Conservation (phyloP, 129 eudicot genomes). For the Artemisia argyi region DNA sequence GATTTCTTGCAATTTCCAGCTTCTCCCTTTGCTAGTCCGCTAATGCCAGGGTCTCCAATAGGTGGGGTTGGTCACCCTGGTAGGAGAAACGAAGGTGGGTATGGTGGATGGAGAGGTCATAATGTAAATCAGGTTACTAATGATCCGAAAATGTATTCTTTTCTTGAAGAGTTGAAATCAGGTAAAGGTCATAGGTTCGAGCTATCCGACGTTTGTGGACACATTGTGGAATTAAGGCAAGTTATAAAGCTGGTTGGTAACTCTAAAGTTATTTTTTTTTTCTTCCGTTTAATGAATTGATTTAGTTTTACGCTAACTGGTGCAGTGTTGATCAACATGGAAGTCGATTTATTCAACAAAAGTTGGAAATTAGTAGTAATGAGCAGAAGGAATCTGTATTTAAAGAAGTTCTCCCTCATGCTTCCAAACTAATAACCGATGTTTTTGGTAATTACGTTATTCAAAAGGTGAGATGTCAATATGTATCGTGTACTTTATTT, state of each 20-base stretch:
- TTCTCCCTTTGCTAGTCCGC: constrained; percentile 48
- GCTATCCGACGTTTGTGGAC: constrained; percentile 60
- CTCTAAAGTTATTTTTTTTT: not conserved
- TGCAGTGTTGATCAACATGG: constrained; percentile 82
- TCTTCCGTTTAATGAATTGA: not conserved
- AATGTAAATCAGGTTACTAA: constrained; percentile 28
- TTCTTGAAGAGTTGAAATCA: constrained; percentile 74
- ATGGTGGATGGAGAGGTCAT: constrained; percentile 51
- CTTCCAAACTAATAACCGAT: constrained; percentile 63
- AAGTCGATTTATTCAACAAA: constrained; percentile 83
- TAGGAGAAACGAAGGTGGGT: constrained; percentile 46
- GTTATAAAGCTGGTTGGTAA: constrained; percentile 13
- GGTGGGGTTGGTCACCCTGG: constrained; percentile 33
- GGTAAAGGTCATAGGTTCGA: constrained; percentile 60
- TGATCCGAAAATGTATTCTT: constrained; percentile 39
- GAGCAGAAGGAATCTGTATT: constrained; percentile 64
- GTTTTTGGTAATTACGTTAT: constrained; percentile 85
- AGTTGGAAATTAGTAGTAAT: constrained; percentile 53
- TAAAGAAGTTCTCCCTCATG: constrained; percentile 68
- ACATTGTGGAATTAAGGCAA: constrained; percentile 66
- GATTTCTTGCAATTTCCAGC: constrained; percentile 42
- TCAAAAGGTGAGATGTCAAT: constrained; percentile 56
- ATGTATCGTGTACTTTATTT: not conserved
- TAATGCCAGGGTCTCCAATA: constrained; percentile 42
- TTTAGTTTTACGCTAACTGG: constrained; percentile 11